Conservation (phyloP, 2,329 filamentous ascomycete species). For the Rhynchosporium secalis region DNA sequence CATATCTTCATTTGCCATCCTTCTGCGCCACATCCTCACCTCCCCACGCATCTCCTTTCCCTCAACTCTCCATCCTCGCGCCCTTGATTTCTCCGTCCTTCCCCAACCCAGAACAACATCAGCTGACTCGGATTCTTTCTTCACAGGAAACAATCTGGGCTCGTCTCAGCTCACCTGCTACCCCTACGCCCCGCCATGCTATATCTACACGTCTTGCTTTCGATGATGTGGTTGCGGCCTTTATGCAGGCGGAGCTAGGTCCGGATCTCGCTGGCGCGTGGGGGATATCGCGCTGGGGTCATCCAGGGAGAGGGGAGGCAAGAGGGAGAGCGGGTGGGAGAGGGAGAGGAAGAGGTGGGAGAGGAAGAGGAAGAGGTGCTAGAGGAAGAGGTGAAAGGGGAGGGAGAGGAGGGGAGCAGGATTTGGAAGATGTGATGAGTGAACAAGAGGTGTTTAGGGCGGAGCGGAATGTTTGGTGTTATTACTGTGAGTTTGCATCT, state of each 20-base stretch:
- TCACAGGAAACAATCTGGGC: background rate
- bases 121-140: too few relatives aligned
- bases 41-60: background rate
- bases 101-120: too few relatives aligned
- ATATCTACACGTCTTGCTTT: background rate
- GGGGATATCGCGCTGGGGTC: too few relatives aligned
- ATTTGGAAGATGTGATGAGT: background rate
- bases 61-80: background rate
- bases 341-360: too few relatives aligned
- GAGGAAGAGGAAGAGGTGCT: too few relatives aligned
- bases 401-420: background rate
- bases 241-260: conserved; percentile 13
- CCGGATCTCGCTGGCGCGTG: background rate
- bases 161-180: background rate
- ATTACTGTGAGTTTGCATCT: conserved; percentile 13
- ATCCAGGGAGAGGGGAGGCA: too few relatives aligned
- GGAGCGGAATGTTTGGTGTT: conserved; percentile 15
- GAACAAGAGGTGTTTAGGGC: background rate
- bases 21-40: too few relatives aligned
- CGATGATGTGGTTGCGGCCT: conserved; percentile 9
- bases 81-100: too few relatives aligned
- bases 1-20: background rate
- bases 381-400: too few relatives aligned
- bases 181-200: background rate
- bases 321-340: too few relatives aligned